phyloP scores from a whole-genome alignment of 352 stramenopile species.

The Globisporangium orthogonon region DNA sequence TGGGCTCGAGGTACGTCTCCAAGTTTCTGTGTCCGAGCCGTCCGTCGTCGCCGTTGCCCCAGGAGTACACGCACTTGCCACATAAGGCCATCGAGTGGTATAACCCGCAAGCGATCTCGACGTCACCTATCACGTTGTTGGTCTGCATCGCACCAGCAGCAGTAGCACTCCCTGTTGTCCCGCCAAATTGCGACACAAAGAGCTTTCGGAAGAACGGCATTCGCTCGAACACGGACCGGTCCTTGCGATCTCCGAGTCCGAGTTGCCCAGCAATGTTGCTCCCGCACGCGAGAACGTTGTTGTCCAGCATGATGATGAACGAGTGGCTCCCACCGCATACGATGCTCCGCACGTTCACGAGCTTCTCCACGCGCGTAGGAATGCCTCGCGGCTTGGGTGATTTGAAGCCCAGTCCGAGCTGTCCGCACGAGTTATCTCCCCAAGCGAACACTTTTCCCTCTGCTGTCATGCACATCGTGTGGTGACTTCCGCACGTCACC shows the following conservation, averaged over 20 bases:
- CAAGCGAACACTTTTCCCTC: conserved; percentile 55
- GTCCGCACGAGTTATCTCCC: conserved; percentile 58
- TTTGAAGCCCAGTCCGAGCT: conserved; percentile 42
- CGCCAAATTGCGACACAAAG: conserved; percentile 1
- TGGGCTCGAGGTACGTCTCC: conserved; percentile 38
- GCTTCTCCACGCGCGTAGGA: conserved; percentile 44
- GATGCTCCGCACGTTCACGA: conserved; percentile 33
- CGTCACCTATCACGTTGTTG: conserved; percentile 12
- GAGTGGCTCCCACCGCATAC: conserved; percentile 52
- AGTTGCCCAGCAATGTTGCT: conserved; percentile 68
- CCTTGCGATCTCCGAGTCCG: conserved; percentile 38
- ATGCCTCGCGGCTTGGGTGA: conserved; percentile 19
- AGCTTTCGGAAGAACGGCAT: conserved; percentile 45
- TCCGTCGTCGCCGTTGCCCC: conserved; percentile 61
- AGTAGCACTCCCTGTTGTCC: too few relatives aligned
- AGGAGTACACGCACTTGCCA: conserved; percentile 38
- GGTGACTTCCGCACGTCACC: conserved; percentile 51
- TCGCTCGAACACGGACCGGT: conserved; percentile 39
- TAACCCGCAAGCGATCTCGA: conserved; percentile 38
- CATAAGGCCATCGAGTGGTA: conserved; percentile 59
- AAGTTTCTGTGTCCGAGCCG: conserved; percentile 43
- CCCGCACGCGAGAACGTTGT: conserved; percentile 43
- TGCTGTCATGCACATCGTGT: conserved; percentile 55
- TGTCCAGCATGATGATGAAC: conserved; percentile 48
- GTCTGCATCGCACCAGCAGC: not conserved